Conservation (phyloP, 2,329 filamentous ascomycete genomes). For the Diaporthe capsici region DNA sequence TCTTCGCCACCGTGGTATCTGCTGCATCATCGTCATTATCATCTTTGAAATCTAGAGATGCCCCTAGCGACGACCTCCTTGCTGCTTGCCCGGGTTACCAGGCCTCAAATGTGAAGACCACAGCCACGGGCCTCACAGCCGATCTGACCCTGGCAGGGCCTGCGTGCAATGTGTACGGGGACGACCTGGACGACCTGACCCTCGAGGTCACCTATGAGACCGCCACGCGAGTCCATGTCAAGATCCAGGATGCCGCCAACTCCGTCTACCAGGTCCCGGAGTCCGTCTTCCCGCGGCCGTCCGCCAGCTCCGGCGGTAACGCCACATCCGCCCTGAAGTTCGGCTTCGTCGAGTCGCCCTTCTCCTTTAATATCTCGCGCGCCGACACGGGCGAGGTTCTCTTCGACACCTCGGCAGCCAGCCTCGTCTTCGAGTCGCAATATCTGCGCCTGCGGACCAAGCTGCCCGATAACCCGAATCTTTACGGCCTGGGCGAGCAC, state of each 20-base stretch:
- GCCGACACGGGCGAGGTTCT: conserved; percentile 64
- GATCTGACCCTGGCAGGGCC: conserved; percentile 73
- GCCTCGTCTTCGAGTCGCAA: conserved; percentile 82
- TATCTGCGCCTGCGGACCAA: conserved; percentile 81
- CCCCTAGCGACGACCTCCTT: conserved; percentile 48
- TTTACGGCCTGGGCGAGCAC: conserved; percentile 87
- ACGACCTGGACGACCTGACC: conserved; percentile 73
- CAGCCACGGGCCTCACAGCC: conserved; percentile 69
- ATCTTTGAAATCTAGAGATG: conserved; percentile 41
- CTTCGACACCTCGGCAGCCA: conserved; percentile 78
- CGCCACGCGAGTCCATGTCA: conserved; percentile 80
- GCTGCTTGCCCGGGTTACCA: conserved; percentile 72
- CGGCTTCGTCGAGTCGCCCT: conserved; percentile 54
- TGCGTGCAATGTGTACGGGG: conserved; percentile 79
- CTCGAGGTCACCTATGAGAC: conserved; percentile 77
- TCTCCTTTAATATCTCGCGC: conserved; percentile 58
- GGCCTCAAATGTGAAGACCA: conserved; percentile 68
- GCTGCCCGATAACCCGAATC: conserved; percentile 76
- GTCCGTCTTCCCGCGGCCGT: conserved; percentile 74
- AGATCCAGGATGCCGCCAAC: conserved; percentile 79
- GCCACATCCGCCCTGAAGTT: conserved; percentile 49
- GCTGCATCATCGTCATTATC: conserved; percentile 20
- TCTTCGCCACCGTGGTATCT: conserved; percentile 42
- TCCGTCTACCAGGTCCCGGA: conserved; percentile 83
- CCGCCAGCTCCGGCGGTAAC: conserved; percentile 42